These are phyloP conservation scores for Cercospora sp. DNA, from an alignment of 2,329 filamentous ascomycete species.

Conservation along the genomic window DNA sequence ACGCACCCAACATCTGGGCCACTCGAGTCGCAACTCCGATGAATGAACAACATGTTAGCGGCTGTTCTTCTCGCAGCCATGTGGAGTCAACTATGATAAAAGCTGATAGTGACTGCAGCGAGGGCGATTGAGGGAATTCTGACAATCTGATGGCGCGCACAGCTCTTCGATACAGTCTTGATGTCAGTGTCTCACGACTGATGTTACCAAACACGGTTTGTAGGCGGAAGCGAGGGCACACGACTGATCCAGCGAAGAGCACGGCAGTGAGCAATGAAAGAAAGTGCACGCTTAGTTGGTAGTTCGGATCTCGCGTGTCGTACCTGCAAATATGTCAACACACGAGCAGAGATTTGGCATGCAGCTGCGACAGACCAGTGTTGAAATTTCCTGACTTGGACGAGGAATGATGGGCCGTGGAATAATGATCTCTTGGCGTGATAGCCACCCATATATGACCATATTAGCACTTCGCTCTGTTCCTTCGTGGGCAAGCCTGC, in stretches of 20 bases:
- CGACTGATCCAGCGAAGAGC: constrained; percentile 29
- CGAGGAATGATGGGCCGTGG: constrained; percentile 23
- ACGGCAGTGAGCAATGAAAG: constrained; percentile 26
- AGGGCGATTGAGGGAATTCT: constrained; percentile 47
- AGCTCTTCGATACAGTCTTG: constrained; percentile 26
- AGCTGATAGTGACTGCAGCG: constrained; percentile 48
- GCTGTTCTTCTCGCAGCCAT: constrained; percentile 51
- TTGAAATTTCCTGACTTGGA: constrained; percentile 26
- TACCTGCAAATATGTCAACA: constrained; percentile 13
- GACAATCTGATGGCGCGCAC: constrained; percentile 28
- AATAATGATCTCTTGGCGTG: constrained; percentile 26
- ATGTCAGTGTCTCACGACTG: constrained; percentile 25
- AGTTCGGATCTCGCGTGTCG: constrained; percentile 24
- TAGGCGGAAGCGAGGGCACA: constrained; percentile 25
- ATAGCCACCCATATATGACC: constrained; percentile 28
- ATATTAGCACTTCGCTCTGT: constrained; percentile 27
- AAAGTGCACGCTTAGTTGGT: constrained; percentile 26
- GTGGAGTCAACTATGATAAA: constrained; percentile 42
- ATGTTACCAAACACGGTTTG: constrained; percentile 26
- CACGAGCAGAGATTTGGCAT: not conserved
- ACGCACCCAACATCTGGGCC: constrained; percentile 47
- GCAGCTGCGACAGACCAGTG: constrained; percentile 19
- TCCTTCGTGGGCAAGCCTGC: constrained; percentile 23
- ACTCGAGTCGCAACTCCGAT: constrained; percentile 50
- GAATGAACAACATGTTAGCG: constrained; percentile 50